A percentile compares a stretch with the other conserved stretches of the same genome.
Conservation (phyloP, 441 rosid species). For the Populus hybrid region DNA sequence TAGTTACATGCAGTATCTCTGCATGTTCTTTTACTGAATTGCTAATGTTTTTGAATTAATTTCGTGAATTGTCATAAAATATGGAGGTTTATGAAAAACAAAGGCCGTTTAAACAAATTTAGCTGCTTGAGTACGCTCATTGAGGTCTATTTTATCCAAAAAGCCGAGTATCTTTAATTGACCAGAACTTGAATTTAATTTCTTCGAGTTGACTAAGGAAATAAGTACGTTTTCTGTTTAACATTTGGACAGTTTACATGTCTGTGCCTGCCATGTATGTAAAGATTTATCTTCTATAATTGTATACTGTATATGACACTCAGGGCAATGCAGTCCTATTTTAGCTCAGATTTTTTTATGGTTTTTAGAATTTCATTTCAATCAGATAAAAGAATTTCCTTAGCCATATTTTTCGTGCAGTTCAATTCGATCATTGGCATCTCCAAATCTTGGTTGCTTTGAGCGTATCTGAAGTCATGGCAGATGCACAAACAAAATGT, state of each 20-base stretch:
- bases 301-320: background rate
- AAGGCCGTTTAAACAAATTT: background rate
- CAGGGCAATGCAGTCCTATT: constrained; percentile 3
- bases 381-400: background rate
- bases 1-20: background rate
- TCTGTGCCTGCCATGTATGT: constrained; percentile 1
- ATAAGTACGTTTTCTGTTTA: background rate
- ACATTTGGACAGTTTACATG: constrained; percentile 6
- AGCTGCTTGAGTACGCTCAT: background rate
- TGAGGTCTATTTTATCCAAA: background rate
- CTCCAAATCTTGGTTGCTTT: constrained; percentile 16
- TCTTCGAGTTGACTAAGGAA: background rate
- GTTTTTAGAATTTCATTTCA: constrained; percentile 4
- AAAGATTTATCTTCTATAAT: background rate
- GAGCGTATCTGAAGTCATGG: constrained; percentile 40
- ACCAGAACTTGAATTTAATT: background rate
- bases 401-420: background rate
- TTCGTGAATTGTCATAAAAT: background rate
- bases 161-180: background rate
- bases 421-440: background rate
- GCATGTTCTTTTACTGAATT: background rate
- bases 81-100: background rate
- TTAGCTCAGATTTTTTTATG: background rate
- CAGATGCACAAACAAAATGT: constrained; percentile 35
- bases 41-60: background rate